Percentiles rank a stretch among this genome's conserved stretches.
Conservation (phyloP, 2,329 filamentous ascomycete species). For the Zymoseptoria crescenta region DNA sequence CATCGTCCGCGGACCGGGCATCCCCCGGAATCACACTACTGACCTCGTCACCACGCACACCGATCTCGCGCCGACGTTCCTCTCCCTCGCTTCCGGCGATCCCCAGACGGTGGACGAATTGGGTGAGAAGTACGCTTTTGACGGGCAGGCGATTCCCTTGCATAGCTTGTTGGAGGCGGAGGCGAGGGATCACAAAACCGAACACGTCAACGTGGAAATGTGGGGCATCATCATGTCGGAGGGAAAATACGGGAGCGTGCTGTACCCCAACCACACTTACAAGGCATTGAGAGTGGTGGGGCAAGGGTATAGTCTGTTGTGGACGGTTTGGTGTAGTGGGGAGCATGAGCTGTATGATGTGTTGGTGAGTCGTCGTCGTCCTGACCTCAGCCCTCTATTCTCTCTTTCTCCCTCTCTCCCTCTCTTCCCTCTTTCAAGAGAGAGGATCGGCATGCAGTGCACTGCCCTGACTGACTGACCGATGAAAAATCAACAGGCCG, state of each 20-base stretch:
- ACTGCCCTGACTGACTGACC: too few species aligned
- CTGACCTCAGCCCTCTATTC: not conserved
- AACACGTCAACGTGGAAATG: constrained; percentile 36
- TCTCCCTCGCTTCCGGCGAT: constrained; percentile 26
- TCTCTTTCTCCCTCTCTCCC: too few species aligned
- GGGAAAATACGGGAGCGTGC: constrained; percentile 23
- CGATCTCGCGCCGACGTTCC: constrained; percentile 34
- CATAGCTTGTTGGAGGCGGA: not conserved
- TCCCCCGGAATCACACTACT: constrained; percentile 23
- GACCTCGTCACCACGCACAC: constrained; percentile 33
- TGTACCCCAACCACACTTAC: constrained; percentile 27
- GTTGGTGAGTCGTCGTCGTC: not conserved
- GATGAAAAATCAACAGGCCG: not conserved
- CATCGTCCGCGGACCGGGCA: constrained; percentile 32
- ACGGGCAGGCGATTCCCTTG: constrained; percentile 31
- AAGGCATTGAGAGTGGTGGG: constrained; percentile 25
- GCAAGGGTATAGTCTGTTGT: constrained; percentile 51
- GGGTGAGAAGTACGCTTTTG: constrained; percentile 26
- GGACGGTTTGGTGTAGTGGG: constrained; percentile 61
- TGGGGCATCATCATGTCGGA: constrained; percentile 33
- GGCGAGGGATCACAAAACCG: constrained; percentile 7
- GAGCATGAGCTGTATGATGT: constrained; percentile 59
- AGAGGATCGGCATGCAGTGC: too few species aligned
- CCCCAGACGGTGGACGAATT: not conserved
- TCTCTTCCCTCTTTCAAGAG: too few species aligned